Conservation (phyloP, 1,284 basidiomycete genomes). For the Ceratobasidium sp. region DNA sequence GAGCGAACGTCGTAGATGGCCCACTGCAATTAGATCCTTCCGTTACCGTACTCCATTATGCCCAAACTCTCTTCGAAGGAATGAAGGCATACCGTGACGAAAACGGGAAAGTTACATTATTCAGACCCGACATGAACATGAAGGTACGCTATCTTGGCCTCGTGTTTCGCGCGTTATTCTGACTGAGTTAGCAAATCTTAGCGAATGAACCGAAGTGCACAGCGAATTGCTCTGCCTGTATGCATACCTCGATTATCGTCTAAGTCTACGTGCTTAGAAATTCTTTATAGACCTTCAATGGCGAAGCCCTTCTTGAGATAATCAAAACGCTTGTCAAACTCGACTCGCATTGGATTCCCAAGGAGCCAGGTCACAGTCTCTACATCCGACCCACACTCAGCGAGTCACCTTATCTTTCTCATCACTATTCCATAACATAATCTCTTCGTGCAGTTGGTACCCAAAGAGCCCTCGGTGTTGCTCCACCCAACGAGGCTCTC, state of each 20-base stretch:
- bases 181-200: background rate
- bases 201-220: constrained; percentile 83
- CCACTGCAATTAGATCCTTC: constrained; percentile 82
- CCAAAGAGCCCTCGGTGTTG: constrained; percentile 86
- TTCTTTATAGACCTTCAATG: constrained; percentile 74
- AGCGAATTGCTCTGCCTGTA: constrained; percentile 78
- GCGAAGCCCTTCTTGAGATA: constrained; percentile 77
- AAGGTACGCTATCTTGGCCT: constrained; percentile 49
- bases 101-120: constrained; percentile 82
- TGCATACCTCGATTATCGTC: constrained; percentile 47
- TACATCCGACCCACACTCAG: constrained; percentile 87
- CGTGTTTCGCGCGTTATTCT: background rate
- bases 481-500: constrained; percentile 86
- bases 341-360: constrained; percentile 94
- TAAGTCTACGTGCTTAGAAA: background rate
- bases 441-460: constrained; percentile 78
- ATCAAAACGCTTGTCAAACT: constrained; percentile 89
- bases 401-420: constrained; percentile 50
- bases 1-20: constrained; percentile 60
- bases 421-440: background rate
- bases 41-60: constrained; percentile 92
- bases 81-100: constrained; percentile 93
- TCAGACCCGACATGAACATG: constrained; percentile 99
- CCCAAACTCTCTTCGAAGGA: constrained; percentile 90
- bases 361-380: constrained; percentile 86